phyloP scores from a whole-genome alignment of 2,329 filamentous ascomycete genomes.

The Talaromyces pinophilus region DNA sequence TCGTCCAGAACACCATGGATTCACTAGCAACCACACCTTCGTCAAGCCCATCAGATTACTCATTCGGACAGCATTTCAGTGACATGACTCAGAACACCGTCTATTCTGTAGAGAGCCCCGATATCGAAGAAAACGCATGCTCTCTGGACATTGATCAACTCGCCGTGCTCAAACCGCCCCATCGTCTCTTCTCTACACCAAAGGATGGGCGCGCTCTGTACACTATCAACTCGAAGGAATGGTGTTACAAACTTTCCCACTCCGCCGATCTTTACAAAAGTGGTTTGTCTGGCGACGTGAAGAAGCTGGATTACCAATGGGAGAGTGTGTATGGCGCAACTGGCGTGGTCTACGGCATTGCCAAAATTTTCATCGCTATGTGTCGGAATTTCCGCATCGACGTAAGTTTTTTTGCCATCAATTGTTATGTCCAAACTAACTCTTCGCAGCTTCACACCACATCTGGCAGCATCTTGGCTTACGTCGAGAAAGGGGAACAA shows the following conservation, averaged over 20 bases:
- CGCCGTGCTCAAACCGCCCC: slow-evolving; percentile 2
- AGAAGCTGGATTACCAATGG: slow-evolving; percentile 30
- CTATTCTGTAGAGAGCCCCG: neutral
- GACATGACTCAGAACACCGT: neutral
- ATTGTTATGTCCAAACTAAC: slow-evolving; percentile 21
- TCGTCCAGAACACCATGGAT: neutral
- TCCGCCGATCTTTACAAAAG: slow-evolving; percentile 7
- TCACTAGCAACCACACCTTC: slow-evolving; percentile 2
- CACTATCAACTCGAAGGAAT: slow-evolving; percentile 35
- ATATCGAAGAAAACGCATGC: neutral
- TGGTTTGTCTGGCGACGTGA: slow-evolving; percentile 27
- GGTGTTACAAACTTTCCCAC: slow-evolving; percentile 28
- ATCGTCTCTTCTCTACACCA: slow-evolving; percentile 10
- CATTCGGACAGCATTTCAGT: slow-evolving; percentile 6
- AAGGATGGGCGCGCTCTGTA: slow-evolving; percentile 32
- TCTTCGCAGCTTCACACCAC: slow-evolving; percentile 35
- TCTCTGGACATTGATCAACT: slow-evolving; percentile 12
- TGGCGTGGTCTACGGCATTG: slow-evolving; percentile 38
- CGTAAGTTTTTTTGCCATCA: slow-evolving; percentile 28
- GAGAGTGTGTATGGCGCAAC: slow-evolving; percentile 35
- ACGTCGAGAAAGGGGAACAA: slow-evolving; percentile 36
- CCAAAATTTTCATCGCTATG: slow-evolving; percentile 38
- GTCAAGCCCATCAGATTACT: slow-evolving; percentile 13
- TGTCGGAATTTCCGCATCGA: slow-evolving; percentile 38
- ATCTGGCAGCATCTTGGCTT: slow-evolving; percentile 33